Evolutionary conservation across 129 eudicot species (phyloP), one percentile per base, ranked within the genome.

Genomic region (Ambrosia artemisiifolia): DNA sequence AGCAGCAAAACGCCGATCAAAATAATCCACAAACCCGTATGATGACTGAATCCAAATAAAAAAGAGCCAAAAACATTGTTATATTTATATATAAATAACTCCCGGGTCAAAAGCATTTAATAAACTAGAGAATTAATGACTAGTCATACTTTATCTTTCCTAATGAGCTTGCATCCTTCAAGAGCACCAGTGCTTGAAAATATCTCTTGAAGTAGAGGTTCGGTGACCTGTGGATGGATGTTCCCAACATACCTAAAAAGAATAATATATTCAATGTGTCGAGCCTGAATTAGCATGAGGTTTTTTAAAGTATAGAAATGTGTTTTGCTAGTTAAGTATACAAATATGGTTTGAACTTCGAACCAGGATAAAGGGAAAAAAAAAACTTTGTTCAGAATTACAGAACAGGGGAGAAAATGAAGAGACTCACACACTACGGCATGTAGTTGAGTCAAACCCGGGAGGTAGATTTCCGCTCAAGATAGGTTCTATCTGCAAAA

Each of bases 141-240:
- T 13, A 42, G 38, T 53, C 80, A 66, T 70, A 95, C 99, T 90
- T 91, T 91, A 75, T 95, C 99, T 83, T 95, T 95, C 16, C 96
- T 83, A 60, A 95, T 95, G 73, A 95, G 97, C 83, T 95, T 95
- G 91, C 97, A 95, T 63, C 97, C 89, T 80, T 95, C 97, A 75
- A 95, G 88, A 65, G 93, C 88, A 64, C 99, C 99, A 14, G 94
- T 84, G 71, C 86, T 83, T 5, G 91, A 46, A 79, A 95, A 95
- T 60, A 95, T 96, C 71, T 95, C 99, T 75, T 90, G 96, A 71
- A 95, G 99, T 79, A 95, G 91, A 24, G 93, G 87, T 69, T 95
- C 97, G 6, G 94, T 88, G 54, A 95, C 97, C 82, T 95, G 99
- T 38, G 97, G 85, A 80, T 95, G 99, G 75, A 95, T 88, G 81